These are phyloP conservation scores for Marasmius sp. DNA, from an alignment of 1,284 basidiomycete genomes.

Conservation along the genomic window DNA sequence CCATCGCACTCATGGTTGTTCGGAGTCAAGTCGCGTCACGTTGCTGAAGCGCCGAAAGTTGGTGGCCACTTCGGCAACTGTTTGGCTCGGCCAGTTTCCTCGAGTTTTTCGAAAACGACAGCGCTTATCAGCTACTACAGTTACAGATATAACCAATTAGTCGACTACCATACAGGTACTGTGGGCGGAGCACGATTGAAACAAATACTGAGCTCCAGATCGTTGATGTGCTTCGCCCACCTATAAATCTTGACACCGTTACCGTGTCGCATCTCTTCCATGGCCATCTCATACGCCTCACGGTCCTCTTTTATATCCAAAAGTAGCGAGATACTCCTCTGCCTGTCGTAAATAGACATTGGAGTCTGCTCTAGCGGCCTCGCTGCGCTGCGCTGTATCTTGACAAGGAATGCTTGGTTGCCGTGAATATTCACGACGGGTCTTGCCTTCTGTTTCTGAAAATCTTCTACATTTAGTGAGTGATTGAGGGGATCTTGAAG, in stretches of 20 bases:
- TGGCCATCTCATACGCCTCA: conserved; percentile 17
- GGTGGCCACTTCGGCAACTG: too few species aligned
- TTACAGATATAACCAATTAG: neutral
- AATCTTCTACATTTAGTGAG: neutral
- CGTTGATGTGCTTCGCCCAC: conserved; percentile 28
- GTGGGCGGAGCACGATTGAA: conserved; percentile 15
- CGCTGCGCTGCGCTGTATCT: conserved; percentile 32
- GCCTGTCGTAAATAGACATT: conserved; percentile 41
- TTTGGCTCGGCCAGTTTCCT: too few species aligned
- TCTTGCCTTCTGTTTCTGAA: neutral
- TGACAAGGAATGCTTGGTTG: conserved; percentile 38
- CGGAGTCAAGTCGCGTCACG: neutral
- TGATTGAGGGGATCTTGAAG: neutral
- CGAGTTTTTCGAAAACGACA: too few species aligned
- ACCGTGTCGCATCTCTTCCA: conserved; percentile 14
- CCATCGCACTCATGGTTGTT: conserved; percentile 67
- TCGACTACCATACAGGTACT: conserved; percentile 1
- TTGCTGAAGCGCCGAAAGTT: too few species aligned
- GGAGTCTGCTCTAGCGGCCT: conserved; percentile 9
- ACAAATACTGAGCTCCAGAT: conserved; percentile 26
- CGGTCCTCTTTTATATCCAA: conserved; percentile 20
- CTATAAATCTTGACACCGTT: conserved; percentile 29
- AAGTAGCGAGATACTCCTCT: conserved; percentile 34
- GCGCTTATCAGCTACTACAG: neutral
- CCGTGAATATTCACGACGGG: conserved; percentile 30